A percentile compares a stretch with the other conserved stretches of the same genome.
Conservation (phyloP, 352 stramenopile species). For the Phytophthora colocasiae region DNA sequence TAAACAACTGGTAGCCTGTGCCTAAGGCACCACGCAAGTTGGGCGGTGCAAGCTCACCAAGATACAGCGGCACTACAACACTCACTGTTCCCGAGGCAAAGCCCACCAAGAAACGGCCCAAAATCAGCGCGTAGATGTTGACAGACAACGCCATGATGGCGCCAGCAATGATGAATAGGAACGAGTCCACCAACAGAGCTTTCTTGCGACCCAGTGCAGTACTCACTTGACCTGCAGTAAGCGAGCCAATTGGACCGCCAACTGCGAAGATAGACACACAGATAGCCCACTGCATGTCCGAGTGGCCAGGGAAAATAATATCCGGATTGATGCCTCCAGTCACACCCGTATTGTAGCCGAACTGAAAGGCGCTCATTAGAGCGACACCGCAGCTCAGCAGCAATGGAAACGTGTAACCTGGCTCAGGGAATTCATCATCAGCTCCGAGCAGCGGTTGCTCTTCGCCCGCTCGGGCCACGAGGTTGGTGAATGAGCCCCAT, state of each 20-base stretch:
- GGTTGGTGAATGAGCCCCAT: conserved; percentile 64
- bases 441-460: conserved; percentile 70
- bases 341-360: conserved; percentile 80
- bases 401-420: conserved; percentile 72
- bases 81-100: conserved; percentile 75
- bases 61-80: conserved; percentile 76
- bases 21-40: conserved; percentile 77
- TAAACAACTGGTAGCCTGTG: conserved; percentile 78
- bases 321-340: conserved; percentile 68
- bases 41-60: conserved; percentile 72
- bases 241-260: conserved; percentile 67
- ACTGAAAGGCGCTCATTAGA: conserved; percentile 76
- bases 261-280: conserved; percentile 76
- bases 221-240: conserved; percentile 65
- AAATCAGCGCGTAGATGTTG: conserved; percentile 78
- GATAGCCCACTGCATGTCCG: conserved; percentile 69
- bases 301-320: conserved; percentile 71
- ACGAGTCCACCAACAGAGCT: conserved; percentile 62
- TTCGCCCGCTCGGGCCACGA: conserved; percentile 66
- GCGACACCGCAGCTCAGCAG: conserved; percentile 72
- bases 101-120: conserved; percentile 72
- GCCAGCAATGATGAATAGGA: conserved; percentile 70
- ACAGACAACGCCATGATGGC: conserved; percentile 66
- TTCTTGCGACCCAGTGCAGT: conserved; percentile 68
- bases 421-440: conserved; percentile 68